A percentile compares a stretch with the other conserved stretches of the same genome.
phyloP scores from a whole-genome alignment of 306 rosid genomes.

The Inga leiocalycina region DNA sequence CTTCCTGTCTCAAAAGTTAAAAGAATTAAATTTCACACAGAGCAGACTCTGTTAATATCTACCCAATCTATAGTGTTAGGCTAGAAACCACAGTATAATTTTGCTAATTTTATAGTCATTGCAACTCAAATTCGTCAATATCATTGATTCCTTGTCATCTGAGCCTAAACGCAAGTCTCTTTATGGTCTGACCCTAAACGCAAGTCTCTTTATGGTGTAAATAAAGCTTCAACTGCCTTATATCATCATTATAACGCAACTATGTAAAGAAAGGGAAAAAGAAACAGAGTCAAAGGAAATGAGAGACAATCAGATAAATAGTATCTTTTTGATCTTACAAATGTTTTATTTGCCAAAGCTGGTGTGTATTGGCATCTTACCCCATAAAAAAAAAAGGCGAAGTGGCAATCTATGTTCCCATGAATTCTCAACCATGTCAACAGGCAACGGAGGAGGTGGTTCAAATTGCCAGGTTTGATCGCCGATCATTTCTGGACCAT shows the following conservation, averaged over 20 bases:
- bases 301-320: neutral
- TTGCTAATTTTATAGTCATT: neutral
- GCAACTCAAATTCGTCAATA: constrained; percentile 1
- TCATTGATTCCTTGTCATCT: constrained; percentile 3
- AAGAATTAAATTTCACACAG: neutral
- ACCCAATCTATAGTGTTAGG: neutral
- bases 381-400: constrained; percentile 83
- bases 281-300: neutral
- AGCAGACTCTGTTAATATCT: neutral
- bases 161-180: constrained; percentile 2
- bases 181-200: neutral
- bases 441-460: constrained; percentile 45
- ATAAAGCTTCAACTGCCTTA: constrained; percentile 3
- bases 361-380: constrained; percentile 51
- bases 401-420: constrained; percentile 50
- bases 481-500: constrained; percentile 36
- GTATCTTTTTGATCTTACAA: neutral
- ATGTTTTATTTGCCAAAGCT: constrained; percentile 23
- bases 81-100: neutral
- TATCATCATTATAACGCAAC: constrained; percentile 19
- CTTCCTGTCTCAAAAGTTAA: too few relatives aligned
- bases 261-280: neutral
- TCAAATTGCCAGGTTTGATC: constrained; percentile 44
- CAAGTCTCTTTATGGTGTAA: neutral
- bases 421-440: constrained; percentile 48